These are phyloP conservation scores for Schizopora paradoxa DNA, from an alignment of 1,284 basidiomycete species.

Conservation along the genomic window DNA sequence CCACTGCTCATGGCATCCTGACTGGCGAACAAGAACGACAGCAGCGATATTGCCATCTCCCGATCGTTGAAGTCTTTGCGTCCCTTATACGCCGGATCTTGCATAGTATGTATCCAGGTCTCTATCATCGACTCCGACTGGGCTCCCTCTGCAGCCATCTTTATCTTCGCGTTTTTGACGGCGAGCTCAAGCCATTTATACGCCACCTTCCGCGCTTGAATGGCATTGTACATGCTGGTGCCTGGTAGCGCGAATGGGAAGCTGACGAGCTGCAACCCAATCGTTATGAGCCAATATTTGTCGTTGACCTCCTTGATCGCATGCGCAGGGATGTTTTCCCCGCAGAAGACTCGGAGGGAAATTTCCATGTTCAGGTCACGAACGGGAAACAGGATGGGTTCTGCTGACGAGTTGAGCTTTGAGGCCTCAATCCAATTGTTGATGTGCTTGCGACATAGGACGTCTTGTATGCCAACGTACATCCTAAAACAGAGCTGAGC, in stretches of 20 bases:
- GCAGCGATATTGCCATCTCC: slow-evolving; percentile 95
- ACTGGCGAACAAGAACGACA: slow-evolving; percentile 96
- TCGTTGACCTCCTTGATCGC: slow-evolving; percentile 81
- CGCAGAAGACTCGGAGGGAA: slow-evolving; percentile 93
- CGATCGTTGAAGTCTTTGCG: slow-evolving; percentile 86
- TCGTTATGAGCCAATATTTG: slow-evolving; percentile 95
- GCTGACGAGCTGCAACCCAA: slow-evolving; percentile 96
- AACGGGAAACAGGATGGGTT: slow-evolving; percentile 85
- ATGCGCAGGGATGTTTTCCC: slow-evolving; percentile 79
- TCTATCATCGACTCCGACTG: slow-evolving; percentile 91
- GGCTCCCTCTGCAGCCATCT: slow-evolving; percentile 77
- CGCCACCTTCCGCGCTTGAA: slow-evolving; percentile 87
- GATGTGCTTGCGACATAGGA: slow-evolving; percentile 78
- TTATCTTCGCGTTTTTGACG: slow-evolving; percentile 74
- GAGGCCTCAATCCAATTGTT: slow-evolving; percentile 62
- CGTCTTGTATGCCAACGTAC: slow-evolving; percentile 86
- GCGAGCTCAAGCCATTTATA: slow-evolving; percentile 83
- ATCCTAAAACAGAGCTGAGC: slow-evolving; percentile 45
- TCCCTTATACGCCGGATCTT: slow-evolving; percentile 68
- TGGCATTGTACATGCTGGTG: slow-evolving; percentile 94
- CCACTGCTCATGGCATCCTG: slow-evolving; percentile 98
- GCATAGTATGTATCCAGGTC: slow-evolving; percentile 82
- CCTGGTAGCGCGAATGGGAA: slow-evolving; percentile 96
- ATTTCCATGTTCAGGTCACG: slow-evolving; percentile 98
- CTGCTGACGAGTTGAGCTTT: slow-evolving; percentile 43